Conservation (phyloP, 148 eudicot genomes). For the Nepenthes mirabilis region DNA sequence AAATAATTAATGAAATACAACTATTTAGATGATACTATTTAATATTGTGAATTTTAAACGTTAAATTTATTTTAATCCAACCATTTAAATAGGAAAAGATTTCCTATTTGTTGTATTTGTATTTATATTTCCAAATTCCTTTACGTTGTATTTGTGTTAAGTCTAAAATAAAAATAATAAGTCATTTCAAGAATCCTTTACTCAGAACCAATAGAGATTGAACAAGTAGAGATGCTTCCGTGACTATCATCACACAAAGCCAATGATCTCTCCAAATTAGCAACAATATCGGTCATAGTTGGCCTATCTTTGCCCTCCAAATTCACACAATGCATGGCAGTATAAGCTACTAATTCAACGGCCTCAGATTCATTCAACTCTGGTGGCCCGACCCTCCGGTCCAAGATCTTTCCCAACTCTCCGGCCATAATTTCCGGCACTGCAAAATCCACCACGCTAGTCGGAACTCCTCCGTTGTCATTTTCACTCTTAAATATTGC, state of each 20-base stretch:
- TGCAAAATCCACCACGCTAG: constrained; percentile 65
- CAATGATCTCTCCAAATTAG: constrained; percentile 80
- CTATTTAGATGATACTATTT: too few relatives aligned
- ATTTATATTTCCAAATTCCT: too few relatives aligned
- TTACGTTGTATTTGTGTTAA: too few relatives aligned
- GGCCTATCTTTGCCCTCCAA: constrained; percentile 88
- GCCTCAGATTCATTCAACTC: constrained; percentile 62
- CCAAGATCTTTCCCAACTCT: constrained; percentile 53
- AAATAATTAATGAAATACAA: too few relatives aligned
- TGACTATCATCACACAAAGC: constrained; percentile 55
- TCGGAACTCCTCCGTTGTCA: constrained; percentile 33
- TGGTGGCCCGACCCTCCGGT: constrained; percentile 58
- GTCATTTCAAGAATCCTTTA: constrained; percentile 6
- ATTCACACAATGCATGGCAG: constrained; percentile 84
- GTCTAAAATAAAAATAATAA: too few relatives aligned
- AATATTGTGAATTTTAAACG: too few relatives aligned
- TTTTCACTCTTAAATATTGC: constrained; percentile 58
- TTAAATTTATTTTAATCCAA: too few relatives aligned
- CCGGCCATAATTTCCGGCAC: constrained; percentile 64
- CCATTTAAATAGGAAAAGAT: too few relatives aligned
- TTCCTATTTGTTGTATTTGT: too few relatives aligned
- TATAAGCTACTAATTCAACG: constrained; percentile 77
- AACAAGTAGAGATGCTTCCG: constrained; percentile 73
- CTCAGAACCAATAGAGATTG: constrained; percentile 62
- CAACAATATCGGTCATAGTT: constrained; percentile 73